Evolutionary conservation across 2,329 filamentous ascomycete species (phyloP).

Genomic region (Diaporthe sp.): DNA sequence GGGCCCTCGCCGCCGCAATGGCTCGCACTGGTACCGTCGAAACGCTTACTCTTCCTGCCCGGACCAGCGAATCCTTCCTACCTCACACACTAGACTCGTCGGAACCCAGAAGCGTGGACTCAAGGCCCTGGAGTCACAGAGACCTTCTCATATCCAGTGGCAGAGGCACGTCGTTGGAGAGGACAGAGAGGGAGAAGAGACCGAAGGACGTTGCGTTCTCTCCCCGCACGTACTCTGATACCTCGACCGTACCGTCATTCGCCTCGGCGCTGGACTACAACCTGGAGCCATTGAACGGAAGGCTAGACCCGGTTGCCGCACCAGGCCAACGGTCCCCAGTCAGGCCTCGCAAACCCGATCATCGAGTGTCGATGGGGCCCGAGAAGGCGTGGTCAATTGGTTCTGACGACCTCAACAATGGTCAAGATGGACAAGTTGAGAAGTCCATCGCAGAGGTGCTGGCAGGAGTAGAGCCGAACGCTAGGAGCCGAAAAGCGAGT

Average conservation of each 20-base stretch:
- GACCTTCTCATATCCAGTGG: conserved; percentile 45
- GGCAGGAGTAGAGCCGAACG: conserved; percentile 69
- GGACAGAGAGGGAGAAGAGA: conserved; percentile 53
- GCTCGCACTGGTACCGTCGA: conserved; percentile 32
- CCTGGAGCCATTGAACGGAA: conserved; percentile 3
- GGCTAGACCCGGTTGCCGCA: neutral
- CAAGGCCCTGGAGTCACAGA: conserved; percentile 48
- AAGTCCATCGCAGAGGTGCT: conserved; percentile 73
- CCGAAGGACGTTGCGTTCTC: conserved; percentile 40
- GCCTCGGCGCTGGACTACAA: neutral
- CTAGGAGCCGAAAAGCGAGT: conserved; percentile 74
- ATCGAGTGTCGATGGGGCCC: conserved; percentile 54
- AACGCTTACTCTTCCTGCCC: conserved; percentile 34
- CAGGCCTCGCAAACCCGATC: conserved; percentile 52
- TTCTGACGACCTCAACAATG: conserved; percentile 57
- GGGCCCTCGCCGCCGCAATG: conserved; percentile 42
- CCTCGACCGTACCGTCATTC: neutral
- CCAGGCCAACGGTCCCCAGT: conserved; percentile 21
- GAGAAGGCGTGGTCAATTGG: conserved; percentile 75
- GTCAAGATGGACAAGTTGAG: conserved; percentile 68
- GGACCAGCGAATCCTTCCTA: conserved; percentile 23
- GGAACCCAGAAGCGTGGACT: conserved; percentile 46
- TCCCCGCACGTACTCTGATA: conserved; percentile 37
- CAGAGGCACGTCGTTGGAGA: conserved; percentile 54
- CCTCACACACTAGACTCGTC: conserved; percentile 42